Conservation (phyloP, 1,284 basidiomycete species). For the Leccinum fallax region DNA sequence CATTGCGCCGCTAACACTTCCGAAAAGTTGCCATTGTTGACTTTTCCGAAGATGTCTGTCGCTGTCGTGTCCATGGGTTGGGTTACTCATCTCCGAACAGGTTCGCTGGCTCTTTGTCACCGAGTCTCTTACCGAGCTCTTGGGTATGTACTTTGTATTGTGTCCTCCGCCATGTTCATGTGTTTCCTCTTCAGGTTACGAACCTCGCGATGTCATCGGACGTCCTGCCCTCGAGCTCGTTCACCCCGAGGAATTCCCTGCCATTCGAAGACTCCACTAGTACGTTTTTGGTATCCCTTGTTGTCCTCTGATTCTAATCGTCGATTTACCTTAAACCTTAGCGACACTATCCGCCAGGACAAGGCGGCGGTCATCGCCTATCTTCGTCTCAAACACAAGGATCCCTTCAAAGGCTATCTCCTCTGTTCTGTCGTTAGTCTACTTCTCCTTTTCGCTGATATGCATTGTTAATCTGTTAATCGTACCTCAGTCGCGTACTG, state of each 20-base stretch:
- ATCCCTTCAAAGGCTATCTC: slow-evolving; percentile 70
- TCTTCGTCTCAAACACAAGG: slow-evolving; percentile 72
- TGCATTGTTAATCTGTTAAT: slow-evolving; percentile 14
- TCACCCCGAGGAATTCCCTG: slow-evolving; percentile 71
- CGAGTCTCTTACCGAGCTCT: slow-evolving; percentile 67
- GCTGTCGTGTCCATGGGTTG: slow-evolving; percentile 1
- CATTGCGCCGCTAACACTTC: slow-evolving; percentile 13
- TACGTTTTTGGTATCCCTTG: slow-evolving; percentile 27
- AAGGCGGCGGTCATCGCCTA: slow-evolving; percentile 76
- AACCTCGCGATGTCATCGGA: slow-evolving; percentile 67
- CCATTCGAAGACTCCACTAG: slow-evolving; percentile 68
- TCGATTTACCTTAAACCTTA: slow-evolving; percentile 27
- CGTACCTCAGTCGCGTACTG: slow-evolving; percentile 49
- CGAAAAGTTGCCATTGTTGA: slow-evolving; percentile 69
- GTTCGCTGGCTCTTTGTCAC: slow-evolving; percentile 72
- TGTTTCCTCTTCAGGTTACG: slow-evolving; percentile 52
- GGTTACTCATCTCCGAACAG: slow-evolving; percentile 36
- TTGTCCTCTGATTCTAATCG: background rate
- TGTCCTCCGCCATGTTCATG: background rate
- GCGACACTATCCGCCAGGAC: slow-evolving; percentile 72
- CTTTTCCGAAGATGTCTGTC: slow-evolving; percentile 65
- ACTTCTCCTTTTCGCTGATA: slow-evolving; percentile 4
- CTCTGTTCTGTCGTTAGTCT: slow-evolving; percentile 69
- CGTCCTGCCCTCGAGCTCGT: slow-evolving; percentile 68
- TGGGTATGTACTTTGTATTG: slow-evolving; percentile 47